Base-by-base conservation (phyloP, 768 basidiomycete species). In the Boletus pseudopeckii region DNA sequence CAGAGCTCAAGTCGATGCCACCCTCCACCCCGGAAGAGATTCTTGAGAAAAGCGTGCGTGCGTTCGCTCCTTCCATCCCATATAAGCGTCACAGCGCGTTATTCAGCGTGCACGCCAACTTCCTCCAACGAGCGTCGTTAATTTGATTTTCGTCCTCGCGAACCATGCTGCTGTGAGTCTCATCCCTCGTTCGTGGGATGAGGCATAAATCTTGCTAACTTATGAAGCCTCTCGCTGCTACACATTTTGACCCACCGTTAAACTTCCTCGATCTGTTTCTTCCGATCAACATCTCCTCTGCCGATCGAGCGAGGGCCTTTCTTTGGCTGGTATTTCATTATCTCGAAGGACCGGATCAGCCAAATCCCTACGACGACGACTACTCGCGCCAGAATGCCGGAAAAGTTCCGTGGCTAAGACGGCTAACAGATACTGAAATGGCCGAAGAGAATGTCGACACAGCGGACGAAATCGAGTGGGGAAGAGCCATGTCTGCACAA, bases 261-360 rank as follows among this genome's bases (percentile, higher is more conserved):
- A 88, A 90, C 66, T 88, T 94, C 56, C 75, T 92, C 41, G 92
- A 95, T 71, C 76, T 95, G 38, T 95, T 95, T 69, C 77, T 91
- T 38, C 89, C 91, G 37, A 83, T 85, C 61, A 78, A 80, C 42
- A 74, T 92, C 34, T 79, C 86, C 11, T 90, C 92, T 3, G 69
- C 70, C 4, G 85, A 87, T 57, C 86, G 93, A 30, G 90, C 88
- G 6, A 75, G 75, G 52, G 88, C 84, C 4, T 91, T 96, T 68
- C 77, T 96, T 28, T 92, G 90, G 88, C 77, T 92, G 52, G 72
- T 92, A 45, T 92, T 83, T 69, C 79, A 90, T 64, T 92, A 94
- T 68, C 75, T 94, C 58, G 90, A 93, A 69, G 77, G 76, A 33
- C 76, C 80, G 1, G 75, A 77, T 34, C 68, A 74, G 11, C 71